Conservation (phyloP, 345 rosid genomes). For the Aegle marmelos region DNA sequence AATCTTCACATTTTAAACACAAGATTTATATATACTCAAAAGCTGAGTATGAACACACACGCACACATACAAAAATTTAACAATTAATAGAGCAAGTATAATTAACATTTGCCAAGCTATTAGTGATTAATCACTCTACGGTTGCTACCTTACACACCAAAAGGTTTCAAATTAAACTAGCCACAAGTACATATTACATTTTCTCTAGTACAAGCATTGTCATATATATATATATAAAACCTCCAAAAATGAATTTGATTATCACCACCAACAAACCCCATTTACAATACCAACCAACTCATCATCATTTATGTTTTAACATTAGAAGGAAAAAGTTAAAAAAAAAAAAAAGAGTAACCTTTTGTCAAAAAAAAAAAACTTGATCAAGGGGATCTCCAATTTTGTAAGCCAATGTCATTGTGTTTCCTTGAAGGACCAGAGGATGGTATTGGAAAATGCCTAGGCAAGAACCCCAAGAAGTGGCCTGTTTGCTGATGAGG, state of each 20-base stretch:
- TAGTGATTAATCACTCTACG: not conserved
- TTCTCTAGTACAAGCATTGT: not conserved
- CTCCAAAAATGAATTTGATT: conserved; percentile 13
- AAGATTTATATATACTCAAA: too few relatives aligned
- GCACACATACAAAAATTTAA: too few relatives aligned
- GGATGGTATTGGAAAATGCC: conserved; percentile 74
- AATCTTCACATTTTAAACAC: too few relatives aligned
- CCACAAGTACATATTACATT: not conserved
- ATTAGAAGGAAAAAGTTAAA: not conserved
- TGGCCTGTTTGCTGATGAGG: conserved; percentile 37
- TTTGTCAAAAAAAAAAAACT: not conserved
- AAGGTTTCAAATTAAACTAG: conserved; percentile 6
- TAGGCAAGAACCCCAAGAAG: conserved; percentile 74
- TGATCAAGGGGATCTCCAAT: conserved; percentile 51
- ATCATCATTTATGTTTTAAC: not conserved
- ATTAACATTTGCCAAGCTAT: not conserved
- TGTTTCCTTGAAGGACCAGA: conserved; percentile 94
- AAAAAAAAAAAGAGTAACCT: conserved; percentile 21
- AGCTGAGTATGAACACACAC: too few relatives aligned
- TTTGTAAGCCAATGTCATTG: conserved; percentile 74
- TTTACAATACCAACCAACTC: conserved; percentile 6
- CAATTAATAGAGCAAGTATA: not conserved
- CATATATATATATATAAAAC: not conserved
- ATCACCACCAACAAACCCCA: conserved; percentile 7
- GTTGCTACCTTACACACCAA: not conserved